These are phyloP conservation scores for Wickerhamomyces mucosus DNA, from an alignment of 805 yeast genomes.

Conservation along the genomic window DNA sequence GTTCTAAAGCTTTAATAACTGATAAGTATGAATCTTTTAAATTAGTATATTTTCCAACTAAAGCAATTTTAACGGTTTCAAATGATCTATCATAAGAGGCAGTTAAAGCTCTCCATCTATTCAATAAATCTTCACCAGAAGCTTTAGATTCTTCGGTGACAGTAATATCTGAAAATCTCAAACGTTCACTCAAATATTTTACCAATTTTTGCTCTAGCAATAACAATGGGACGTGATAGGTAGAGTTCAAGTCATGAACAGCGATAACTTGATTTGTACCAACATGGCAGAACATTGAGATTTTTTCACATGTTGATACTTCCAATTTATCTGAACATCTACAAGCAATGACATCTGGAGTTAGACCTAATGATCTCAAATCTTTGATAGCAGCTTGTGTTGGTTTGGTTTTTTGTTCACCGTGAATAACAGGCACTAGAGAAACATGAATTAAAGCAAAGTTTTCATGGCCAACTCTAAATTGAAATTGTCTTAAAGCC, in stretches of 20 bases:
- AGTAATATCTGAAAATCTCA: constrained; percentile 42
- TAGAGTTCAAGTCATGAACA: constrained; percentile 92
- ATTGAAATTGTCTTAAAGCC: constrained; percentile 97
- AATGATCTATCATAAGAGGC: constrained; percentile 70
- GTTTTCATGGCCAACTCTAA: constrained; percentile 88
- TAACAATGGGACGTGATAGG: constrained; percentile 93
- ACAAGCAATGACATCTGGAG: constrained; percentile 97
- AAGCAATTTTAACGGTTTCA: constrained; percentile 86
- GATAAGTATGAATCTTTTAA: constrained; percentile 92
- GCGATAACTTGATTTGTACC: constrained; percentile 97
- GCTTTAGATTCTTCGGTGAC: constrained; percentile 40
- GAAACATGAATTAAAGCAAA: constrained; percentile 96
- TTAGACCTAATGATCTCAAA: constrained; percentile 87
- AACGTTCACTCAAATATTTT: constrained; percentile 59
- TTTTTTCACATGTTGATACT: constrained; percentile 80
- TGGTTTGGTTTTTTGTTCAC: constrained; percentile 98
- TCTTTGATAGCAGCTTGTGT: constrained; percentile 99
- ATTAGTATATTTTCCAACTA: constrained; percentile 96
- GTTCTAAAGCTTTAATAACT: constrained; percentile 92
- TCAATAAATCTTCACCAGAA: constrained; percentile 63
- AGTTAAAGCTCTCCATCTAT: constrained; percentile 75
- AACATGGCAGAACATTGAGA: constrained; percentile 98
- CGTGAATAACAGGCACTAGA: constrained; percentile 94
- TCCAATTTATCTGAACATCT: constrained; percentile 84
- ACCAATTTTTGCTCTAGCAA: constrained; percentile 81